phyloP scores from a whole-genome alignment of 441 rosid genomes.

The Iberis amara region DNA sequence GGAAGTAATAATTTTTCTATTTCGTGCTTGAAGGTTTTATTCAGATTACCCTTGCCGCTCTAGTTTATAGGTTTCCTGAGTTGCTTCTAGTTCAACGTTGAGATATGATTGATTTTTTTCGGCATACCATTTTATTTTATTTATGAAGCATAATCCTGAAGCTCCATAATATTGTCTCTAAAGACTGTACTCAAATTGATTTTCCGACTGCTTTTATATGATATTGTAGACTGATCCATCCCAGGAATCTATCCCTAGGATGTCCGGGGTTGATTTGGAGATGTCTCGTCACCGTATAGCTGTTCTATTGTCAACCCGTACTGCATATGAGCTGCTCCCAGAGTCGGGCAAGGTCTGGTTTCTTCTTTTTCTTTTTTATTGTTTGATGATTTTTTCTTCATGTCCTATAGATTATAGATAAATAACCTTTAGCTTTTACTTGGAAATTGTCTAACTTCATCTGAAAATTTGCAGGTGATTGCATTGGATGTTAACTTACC shows the following conservation, averaged over 20 bases:
- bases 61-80: neutral
- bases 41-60: neutral
- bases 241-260: slow-evolving; percentile 41
- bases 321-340: slow-evolving; percentile 74
- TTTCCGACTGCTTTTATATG: slow-evolving; percentile 23
- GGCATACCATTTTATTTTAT: slow-evolving; percentile 4
- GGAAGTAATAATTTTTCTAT: neutral
- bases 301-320: slow-evolving; percentile 51
- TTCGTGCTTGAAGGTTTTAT: neutral
- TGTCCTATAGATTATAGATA: slow-evolving; percentile 6
- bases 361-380: slow-evolving; percentile 23
- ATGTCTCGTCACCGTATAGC: slow-evolving; percentile 59
- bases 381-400: slow-evolving; percentile 19
- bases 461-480: slow-evolving; percentile 40
- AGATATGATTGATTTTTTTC: too few relatives aligned
- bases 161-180: slow-evolving; percentile 1
- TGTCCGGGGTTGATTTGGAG: slow-evolving; percentile 51
- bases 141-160: neutral
- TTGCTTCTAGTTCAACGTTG: neutral
- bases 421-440: slow-evolving; percentile 14
- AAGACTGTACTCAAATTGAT: slow-evolving; percentile 4
- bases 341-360: slow-evolving; percentile 77
- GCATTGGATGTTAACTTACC: slow-evolving; percentile 72
- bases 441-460: slow-evolving; percentile 7
- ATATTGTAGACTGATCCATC: slow-evolving; percentile 35